Evolutionary conservation across 2,329 filamentous ascomycete species (phyloP).

Genomic region (Lachnellula subtilissima): DNA sequence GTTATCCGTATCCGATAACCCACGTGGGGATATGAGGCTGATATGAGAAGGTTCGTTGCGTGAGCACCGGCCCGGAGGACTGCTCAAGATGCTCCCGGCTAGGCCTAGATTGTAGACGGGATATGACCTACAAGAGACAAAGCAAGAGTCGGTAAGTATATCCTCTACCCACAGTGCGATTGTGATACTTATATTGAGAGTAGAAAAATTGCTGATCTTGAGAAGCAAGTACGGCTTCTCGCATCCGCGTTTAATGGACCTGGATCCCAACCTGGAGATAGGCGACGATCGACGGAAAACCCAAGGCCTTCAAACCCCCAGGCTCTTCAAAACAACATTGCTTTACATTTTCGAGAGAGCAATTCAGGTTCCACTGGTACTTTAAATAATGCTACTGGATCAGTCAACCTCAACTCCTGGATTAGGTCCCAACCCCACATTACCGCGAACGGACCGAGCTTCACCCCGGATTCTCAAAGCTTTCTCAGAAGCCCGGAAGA

Average conservation of each 20-base stretch:
- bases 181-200: not conserved
- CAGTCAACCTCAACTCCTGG: not conserved
- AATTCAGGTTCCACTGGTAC: not conserved
- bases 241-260: constrained; percentile 1
- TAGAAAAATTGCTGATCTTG: constrained; percentile 12
- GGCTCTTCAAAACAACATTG: not conserved
- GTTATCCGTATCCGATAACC: not conserved
- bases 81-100: constrained; percentile 15
- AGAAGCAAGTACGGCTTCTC: constrained; percentile 11
- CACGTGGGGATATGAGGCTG: not conserved
- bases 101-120: constrained; percentile 15
- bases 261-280: not conserved
- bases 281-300: too few relatives aligned
- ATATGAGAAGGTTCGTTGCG: constrained; percentile 1
- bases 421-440: not conserved
- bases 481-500: not conserved
- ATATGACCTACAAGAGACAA: constrained; percentile 17
- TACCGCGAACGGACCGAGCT: not conserved
- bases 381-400: not conserved
- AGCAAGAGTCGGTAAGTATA: constrained; percentile 14
- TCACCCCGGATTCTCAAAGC: not conserved
- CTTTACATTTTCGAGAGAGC: not conserved
- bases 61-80: not conserved
- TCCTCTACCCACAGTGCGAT: not conserved
- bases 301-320: not conserved